phyloP scores from a whole-genome alignment of 2,329 filamentous ascomycete species.

The Trichoderma polysporum region DNA sequence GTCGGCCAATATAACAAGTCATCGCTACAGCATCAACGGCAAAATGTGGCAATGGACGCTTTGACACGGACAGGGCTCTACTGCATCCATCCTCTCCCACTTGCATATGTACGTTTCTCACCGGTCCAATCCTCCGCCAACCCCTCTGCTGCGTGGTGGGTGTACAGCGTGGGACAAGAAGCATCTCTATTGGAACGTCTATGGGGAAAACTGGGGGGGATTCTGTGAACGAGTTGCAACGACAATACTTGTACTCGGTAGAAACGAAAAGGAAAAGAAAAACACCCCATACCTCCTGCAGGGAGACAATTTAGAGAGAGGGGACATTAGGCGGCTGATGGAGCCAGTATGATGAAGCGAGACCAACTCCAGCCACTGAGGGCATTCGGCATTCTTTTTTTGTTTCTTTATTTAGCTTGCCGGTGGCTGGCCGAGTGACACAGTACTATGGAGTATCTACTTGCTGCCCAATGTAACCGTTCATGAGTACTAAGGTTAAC shows the following conservation, averaged over 20 bases:
- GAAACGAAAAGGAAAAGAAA: background rate
- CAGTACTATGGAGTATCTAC: background rate
- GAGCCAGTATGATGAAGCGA: background rate
- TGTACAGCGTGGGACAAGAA: background rate
- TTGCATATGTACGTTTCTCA: constrained; percentile 10
- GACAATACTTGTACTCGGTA: too few relatives aligned
- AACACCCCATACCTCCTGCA: background rate
- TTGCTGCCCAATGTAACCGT: background rate
- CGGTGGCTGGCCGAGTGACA: background rate
- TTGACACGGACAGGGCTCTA: background rate
- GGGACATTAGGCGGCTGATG: background rate
- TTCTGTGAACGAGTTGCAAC: background rate
- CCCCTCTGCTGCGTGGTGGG: background rate
- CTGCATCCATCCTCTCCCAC: background rate
- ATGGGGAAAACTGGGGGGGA: background rate
- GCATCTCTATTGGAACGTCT: background rate
- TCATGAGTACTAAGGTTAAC: too few relatives aligned
- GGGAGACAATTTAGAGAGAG: background rate
- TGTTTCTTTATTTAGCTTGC: background rate
- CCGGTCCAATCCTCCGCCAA: background rate
- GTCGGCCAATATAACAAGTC: background rate
- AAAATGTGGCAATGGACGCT: background rate
- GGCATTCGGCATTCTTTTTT: too few relatives aligned
- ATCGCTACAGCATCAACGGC: background rate
- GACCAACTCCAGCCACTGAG: too few relatives aligned